These are phyloP conservation scores for Conticribra guillardii DNA, from an alignment of 108 stramenopile genomes.

Conservation along the genomic window DNA sequence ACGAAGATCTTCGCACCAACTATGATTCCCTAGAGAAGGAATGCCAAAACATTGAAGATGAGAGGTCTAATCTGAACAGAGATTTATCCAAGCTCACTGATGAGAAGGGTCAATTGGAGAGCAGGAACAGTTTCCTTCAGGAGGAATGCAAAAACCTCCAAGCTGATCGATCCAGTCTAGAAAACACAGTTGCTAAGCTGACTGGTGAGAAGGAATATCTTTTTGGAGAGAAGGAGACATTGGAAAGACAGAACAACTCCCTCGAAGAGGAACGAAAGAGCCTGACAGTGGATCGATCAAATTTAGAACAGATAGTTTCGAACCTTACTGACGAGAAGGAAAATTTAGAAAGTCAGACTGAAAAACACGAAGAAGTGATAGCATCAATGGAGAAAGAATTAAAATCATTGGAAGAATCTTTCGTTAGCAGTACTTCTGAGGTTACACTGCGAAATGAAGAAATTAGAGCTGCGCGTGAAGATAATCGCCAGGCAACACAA, in stretches of 20 bases:
- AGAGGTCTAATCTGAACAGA: too few species aligned
- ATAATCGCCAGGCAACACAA: slow-evolving; percentile 2
- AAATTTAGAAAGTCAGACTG: background rate
- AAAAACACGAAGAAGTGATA: background rate
- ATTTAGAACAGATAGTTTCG: slow-evolving; percentile 7
- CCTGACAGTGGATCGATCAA: background rate
- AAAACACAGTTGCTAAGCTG: background rate
- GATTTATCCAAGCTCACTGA: too few species aligned
- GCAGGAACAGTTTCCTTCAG: slow-evolving; percentile 3
- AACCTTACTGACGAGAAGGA: slow-evolving; percentile 9
- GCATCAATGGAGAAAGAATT: background rate
- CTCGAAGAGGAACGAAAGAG: slow-evolving; percentile 3
- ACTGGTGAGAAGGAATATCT: background rate
- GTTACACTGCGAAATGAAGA: background rate
- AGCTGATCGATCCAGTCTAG: background rate
- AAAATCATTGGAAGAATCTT: background rate
- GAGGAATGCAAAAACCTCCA: slow-evolving; percentile 9
- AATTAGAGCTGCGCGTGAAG: slow-evolving; percentile 18
- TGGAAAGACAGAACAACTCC: background rate
- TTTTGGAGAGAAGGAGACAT: background rate
- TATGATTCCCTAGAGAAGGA: slow-evolving; percentile 9
- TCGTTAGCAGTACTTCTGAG: background rate
- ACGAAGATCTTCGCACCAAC: slow-evolving; percentile 2
- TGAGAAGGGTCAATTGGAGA: too few species aligned
- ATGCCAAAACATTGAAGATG: slow-evolving; percentile 3